These are phyloP conservation scores for Magnaporthiopsis incrustans DNA, from an alignment of 2,329 filamentous ascomycete genomes.

Conservation along the genomic window DNA sequence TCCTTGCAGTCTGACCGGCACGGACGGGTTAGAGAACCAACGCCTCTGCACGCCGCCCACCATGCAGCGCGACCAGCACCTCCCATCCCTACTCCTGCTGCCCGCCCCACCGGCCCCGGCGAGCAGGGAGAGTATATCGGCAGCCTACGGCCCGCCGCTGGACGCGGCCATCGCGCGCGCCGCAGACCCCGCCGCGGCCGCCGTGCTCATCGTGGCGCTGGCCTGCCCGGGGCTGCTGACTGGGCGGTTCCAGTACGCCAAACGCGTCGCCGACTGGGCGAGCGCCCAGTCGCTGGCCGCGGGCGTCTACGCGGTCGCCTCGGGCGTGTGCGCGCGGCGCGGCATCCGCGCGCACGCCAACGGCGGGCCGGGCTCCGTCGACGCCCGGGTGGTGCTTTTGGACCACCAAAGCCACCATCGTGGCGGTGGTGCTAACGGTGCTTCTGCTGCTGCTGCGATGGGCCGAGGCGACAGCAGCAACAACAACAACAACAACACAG, in stretches of 20 bases:
- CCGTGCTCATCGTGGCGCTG: constrained; percentile 47
- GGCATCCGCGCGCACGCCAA: constrained; percentile 50
- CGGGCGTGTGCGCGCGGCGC: constrained; percentile 58
- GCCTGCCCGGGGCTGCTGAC: constrained; percentile 48
- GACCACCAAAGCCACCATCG: constrained; percentile 39
- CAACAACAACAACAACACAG: constrained; percentile 21
- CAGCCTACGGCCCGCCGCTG: constrained; percentile 53
- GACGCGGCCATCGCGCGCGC: constrained; percentile 44
- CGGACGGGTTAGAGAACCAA: background rate
- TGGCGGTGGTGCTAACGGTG: background rate
- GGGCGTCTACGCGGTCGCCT: constrained; percentile 69
- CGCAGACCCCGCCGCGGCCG: constrained; percentile 26
- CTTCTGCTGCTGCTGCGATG: too few relatives aligned
- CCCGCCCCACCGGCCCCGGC: constrained; percentile 53
- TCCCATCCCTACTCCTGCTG: constrained; percentile 52
- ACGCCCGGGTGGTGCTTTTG: constrained; percentile 66
- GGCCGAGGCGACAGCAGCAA: constrained; percentile 12
- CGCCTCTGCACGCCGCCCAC: background rate
- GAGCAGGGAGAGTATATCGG: constrained; percentile 40
- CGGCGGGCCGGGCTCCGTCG: constrained; percentile 59
- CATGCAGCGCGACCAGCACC: constrained; percentile 13
- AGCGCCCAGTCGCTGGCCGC: constrained; percentile 68
- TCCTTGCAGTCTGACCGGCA: background rate
- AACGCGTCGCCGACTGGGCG: constrained; percentile 54
- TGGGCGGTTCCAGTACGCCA: constrained; percentile 38